These are phyloP conservation scores for Candida tetrigidarum DNA, from an alignment of 1,139 yeast species.

Conservation along the genomic window DNA sequence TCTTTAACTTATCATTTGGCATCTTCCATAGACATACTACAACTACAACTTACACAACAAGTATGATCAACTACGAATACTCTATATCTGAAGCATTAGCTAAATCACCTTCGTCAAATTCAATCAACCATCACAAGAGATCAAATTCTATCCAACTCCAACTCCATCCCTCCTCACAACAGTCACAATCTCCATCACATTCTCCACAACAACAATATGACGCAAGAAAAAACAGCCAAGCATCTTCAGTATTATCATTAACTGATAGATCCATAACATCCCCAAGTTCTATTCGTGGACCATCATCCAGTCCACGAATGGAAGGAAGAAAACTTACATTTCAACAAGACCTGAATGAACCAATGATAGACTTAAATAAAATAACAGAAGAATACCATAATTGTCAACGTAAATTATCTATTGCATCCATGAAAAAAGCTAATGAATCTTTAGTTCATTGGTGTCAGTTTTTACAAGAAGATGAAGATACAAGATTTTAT, in stretches of 20 bases:
- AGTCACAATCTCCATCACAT: neutral
- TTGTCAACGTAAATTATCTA: slow-evolving; percentile 16
- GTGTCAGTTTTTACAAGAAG: slow-evolving; percentile 12
- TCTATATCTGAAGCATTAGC: slow-evolving; percentile 9
- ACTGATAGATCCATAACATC: neutral
- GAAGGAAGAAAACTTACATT: neutral
- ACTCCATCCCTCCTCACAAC: neutral
- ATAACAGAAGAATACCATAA: slow-evolving; percentile 19
- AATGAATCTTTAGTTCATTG: slow-evolving; percentile 8
- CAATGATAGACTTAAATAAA: slow-evolving; percentile 24
- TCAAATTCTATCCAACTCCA: slow-evolving; percentile 2
- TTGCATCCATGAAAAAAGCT: slow-evolving; percentile 1
- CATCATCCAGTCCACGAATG: slow-evolving; percentile 15
- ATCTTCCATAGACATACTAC: too few relatives aligned
- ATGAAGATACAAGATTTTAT: slow-evolving; percentile 5
- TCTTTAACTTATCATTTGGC: too few relatives aligned
- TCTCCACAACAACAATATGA: too few relatives aligned
- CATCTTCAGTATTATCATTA: slow-evolving; percentile 8
- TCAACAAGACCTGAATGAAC: slow-evolving; percentile 3
- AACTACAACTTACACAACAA: too few relatives aligned
- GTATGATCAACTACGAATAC: slow-evolving; percentile 13
- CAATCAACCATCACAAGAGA: neutral
- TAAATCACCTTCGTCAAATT: neutral
- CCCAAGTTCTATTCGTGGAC: slow-evolving; percentile 4
- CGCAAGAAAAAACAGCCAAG: slow-evolving; percentile 12